A percentile compares a stretch with the other conserved stretches of the same genome.
Conservation (phyloP, 306 rosid species). For the Ammopiptanthus mongolicus region DNA sequence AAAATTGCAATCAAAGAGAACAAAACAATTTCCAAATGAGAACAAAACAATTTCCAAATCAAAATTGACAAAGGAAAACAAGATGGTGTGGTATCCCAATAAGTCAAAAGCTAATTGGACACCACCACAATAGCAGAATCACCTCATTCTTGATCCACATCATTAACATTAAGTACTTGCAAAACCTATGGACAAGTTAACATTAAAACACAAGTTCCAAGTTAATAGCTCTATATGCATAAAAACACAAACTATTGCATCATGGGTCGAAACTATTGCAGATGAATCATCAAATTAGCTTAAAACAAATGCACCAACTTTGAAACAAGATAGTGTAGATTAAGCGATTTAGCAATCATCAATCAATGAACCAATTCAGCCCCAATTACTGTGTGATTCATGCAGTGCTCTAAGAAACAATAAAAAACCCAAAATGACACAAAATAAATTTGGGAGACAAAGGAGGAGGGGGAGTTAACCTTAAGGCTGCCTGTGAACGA, state of each 20-base stretch:
- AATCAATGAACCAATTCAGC: no score
- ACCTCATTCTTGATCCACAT: not conserved
- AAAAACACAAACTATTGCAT: no score
- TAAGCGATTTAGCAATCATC: no score
- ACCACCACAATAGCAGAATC: not conserved
- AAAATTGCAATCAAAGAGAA: not conserved
- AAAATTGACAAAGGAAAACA: not conserved
- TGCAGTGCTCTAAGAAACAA: no score
- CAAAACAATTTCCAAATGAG: no score
- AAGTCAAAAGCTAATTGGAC: not conserved
- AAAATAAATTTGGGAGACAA: no score
- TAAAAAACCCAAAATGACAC: no score
- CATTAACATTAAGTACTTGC: not conserved
- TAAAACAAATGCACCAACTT: constrained; percentile 12
- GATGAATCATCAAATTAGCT: not conserved
- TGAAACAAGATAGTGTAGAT: no score
- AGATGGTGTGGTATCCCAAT: not conserved
- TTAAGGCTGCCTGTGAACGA: no score
- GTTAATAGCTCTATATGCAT: no score
- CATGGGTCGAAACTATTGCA: not conserved
- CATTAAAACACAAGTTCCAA: not conserved
- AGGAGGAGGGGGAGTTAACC: no score
- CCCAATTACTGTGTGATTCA: no score
- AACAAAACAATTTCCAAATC: not conserved
- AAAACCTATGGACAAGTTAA: not conserved